A percentile compares a stretch with the other conserved stretches of the same genome.
These are phyloP conservation scores for Penicillium sp. DNA, from an alignment of 2,329 filamentous ascomycete species.

Conservation along the genomic window DNA sequence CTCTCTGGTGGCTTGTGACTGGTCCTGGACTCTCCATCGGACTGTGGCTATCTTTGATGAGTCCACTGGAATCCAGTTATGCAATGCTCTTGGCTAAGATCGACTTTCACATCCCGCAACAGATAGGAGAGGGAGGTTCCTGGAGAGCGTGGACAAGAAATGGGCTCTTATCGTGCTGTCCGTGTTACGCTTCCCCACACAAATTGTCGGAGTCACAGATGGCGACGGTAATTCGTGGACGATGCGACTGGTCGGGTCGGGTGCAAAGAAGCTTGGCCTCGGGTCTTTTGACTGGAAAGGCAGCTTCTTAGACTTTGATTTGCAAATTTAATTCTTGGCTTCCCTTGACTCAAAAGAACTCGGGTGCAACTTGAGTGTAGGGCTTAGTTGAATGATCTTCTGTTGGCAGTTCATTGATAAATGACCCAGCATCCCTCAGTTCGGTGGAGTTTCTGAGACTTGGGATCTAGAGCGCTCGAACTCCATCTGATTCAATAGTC, in stretches of 20 bases:
- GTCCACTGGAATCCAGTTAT: constrained; percentile 2
- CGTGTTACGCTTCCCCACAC: constrained; percentile 1
- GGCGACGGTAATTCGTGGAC: neutral
- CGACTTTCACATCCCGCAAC: too few relatives aligned
- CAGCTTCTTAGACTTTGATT: neutral
- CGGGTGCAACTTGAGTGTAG: too few relatives aligned
- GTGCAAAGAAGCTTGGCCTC: neutral
- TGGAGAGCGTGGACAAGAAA: too few relatives aligned
- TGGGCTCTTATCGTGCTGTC: constrained; percentile 6
- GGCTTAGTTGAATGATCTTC: too few relatives aligned
- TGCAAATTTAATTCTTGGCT: neutral
- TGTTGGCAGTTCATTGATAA: too few relatives aligned
- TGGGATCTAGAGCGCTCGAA: too few relatives aligned
- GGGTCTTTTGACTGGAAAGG: neutral
- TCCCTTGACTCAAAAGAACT: neutral
- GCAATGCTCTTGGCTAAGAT: constrained; percentile 17
- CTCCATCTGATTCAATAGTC: too few relatives aligned
- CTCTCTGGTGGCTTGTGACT: neutral
- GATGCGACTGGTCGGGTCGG: constrained; percentile 1
- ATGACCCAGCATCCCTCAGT: too few relatives aligned
- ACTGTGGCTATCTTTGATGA: too few relatives aligned
- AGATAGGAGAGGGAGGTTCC: too few relatives aligned
- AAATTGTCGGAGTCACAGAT: neutral
- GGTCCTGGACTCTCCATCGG: too few relatives aligned
- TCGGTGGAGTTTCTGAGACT: too few relatives aligned